Base-by-base conservation (phyloP, 495 filamentous ascomycete species). In the Xeromyces bisporus region DNA sequence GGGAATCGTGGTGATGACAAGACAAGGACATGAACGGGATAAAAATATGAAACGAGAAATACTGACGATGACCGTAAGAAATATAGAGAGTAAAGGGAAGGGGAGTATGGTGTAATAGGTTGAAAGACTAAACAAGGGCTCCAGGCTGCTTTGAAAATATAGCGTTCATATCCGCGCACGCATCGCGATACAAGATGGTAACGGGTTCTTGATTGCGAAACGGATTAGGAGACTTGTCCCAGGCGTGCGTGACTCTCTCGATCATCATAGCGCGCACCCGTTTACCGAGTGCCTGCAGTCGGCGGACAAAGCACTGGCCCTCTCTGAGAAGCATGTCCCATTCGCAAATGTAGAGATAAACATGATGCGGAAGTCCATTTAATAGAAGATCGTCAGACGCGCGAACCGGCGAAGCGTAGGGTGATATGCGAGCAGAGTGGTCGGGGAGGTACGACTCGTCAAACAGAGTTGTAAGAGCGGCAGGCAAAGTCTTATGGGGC, bases 291-390 rank as follows among this genome's bases (percentile, higher is more conserved):
- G 60, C 63, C 29, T 65, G 48, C 28, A 94, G 45, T 3, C 82
- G 60, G 16, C 66, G 59, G 6, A 74, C 66, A 31, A 93, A 75
- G 10, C 55, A 47, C 41, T 80, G 64, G 2, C 75, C 84, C 48
- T 94, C 87, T 2, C 66, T 66, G 23, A 84, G 58, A 15, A 94
- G 53, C 79, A 92, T 89, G 44, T 93, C 86, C 71, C 75, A 91
- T 53, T 93, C 86, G 51, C 83, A 92, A 7, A 80, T 73, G 39
- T 75, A 80, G 26, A 94, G 41, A 15, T 70, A 64, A n/a, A 83
- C 66, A 26, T 79, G 66, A 6, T 66, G 51, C 0, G 79, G 77
- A 8, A 82, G 51, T 3, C 51, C 60, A 4, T 53, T 53, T 15
- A 28, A 26, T 7, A 81, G 48, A 24, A 67, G 50, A 18, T 60